Conservation (phyloP, 257 asterid genomes). For the Lithospermum erythrorhizon region DNA sequence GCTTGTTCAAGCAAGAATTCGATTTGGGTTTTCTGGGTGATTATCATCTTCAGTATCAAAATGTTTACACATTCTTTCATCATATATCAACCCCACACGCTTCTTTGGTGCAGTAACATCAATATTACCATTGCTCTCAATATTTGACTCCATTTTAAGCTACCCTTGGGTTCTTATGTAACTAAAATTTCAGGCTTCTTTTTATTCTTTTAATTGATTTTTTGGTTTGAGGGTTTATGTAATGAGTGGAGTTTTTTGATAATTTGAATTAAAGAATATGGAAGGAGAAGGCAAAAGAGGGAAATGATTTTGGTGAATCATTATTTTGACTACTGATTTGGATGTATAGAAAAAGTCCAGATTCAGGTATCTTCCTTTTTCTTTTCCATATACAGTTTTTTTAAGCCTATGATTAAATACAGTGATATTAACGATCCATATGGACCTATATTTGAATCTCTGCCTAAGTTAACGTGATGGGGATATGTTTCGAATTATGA, state of each 20-base stretch:
- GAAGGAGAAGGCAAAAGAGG: not conserved
- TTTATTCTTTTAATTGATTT: too few species aligned
- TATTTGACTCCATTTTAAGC: not conserved
- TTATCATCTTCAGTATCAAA: conserved; percentile 25
- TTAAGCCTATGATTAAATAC: too few species aligned
- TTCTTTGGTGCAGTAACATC: conserved; percentile 9
- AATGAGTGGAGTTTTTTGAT: not conserved
- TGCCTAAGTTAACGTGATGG: too few species aligned
- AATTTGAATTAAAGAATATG: not conserved
- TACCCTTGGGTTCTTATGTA: too few species aligned
- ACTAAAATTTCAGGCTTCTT: too few species aligned
- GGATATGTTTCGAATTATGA: too few species aligned
- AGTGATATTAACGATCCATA: too few species aligned
- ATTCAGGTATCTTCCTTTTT: not conserved
- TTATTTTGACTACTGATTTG: not conserved
- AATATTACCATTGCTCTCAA: not conserved
- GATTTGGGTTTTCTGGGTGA: conserved; percentile 81
- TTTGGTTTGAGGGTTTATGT: not conserved
- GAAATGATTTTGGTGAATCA: not conserved
- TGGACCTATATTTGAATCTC: too few species aligned
- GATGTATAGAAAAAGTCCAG: not conserved
- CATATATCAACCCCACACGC: conserved; percentile 75
- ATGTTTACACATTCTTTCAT: conserved; percentile 81
- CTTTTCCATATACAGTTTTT: too few species aligned
- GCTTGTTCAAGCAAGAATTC: conserved; percentile 65